Evolutionary conservation across 805 yeast genomes (phyloP).

Genomic region (Crinitomyces ghanaensis): DNA sequence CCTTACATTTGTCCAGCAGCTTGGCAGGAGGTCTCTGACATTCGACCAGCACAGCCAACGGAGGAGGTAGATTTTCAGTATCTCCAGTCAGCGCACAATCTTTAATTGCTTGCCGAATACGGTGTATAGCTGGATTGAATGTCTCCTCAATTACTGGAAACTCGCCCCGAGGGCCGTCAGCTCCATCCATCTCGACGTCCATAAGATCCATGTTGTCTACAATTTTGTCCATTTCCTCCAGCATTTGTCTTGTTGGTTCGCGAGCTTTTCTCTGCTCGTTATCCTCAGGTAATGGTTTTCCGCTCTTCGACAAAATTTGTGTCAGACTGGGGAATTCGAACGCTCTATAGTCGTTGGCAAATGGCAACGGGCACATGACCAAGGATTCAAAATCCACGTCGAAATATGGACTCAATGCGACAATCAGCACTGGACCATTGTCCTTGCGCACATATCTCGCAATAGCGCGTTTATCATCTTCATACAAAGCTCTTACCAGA

Average conservation of each 20-base stretch:
- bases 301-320: slow-evolving; percentile 26
- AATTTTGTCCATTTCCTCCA: slow-evolving; percentile 32
- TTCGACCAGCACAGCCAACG: slow-evolving; percentile 18
- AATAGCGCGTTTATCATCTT: slow-evolving; percentile 38
- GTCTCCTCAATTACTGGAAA: slow-evolving; percentile 22
- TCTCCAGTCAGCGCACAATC: slow-evolving; percentile 26
- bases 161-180: slow-evolving; percentile 12
- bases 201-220: slow-evolving; percentile 37
- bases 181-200: slow-evolving; percentile 11
- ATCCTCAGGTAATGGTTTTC: slow-evolving; percentile 20
- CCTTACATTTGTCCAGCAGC: slow-evolving; percentile 9
- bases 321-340: slow-evolving; percentile 43
- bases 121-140: slow-evolving; percentile 21
- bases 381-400: slow-evolving; percentile 27
- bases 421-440: slow-evolving; percentile 25
- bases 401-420: slow-evolving; percentile 42
- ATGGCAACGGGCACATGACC: slow-evolving; percentile 49
- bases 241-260: slow-evolving; percentile 25
- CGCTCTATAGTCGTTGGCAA: slow-evolving; percentile 52
- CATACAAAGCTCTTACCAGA: slow-evolving; percentile 42
- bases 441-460: slow-evolving; percentile 50
- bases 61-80: slow-evolving; percentile 23
- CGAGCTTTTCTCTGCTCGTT: slow-evolving; percentile 23
- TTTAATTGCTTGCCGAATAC: slow-evolving; percentile 16
- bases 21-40: slow-evolving; percentile 15